These are phyloP conservation scores for Tremella mesenterica DNA, from an alignment of 768 basidiomycete species.

Conservation along the genomic window DNA sequence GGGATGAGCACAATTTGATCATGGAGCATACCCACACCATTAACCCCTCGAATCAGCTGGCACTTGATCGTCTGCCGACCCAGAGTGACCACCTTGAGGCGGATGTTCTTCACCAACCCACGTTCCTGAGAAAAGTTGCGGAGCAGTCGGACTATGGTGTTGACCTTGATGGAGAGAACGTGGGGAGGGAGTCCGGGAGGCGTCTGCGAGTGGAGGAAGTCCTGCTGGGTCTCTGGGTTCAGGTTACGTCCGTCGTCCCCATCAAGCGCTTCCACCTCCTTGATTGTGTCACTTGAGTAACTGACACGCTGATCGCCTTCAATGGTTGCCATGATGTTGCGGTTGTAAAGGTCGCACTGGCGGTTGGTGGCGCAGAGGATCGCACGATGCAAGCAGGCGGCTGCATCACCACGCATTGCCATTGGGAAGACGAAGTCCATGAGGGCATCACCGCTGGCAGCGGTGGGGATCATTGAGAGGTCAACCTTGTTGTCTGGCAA, in stretches of 20 bases:
- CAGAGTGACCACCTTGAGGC: neutral
- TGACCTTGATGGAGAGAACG: neutral
- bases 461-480: neutral
- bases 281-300: neutral
- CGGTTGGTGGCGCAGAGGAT: neutral
- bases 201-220: neutral
- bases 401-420: neutral
- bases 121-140: neutral
- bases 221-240: neutral
- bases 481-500: neutral
- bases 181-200: neutral
- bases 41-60: neutral
- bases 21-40: neutral
- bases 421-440: neutral
- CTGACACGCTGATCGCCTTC: neutral
- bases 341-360: neutral
- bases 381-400: neutral
- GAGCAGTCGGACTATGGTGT: neutral
- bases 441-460: neutral
- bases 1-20: neutral
- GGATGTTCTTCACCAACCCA: neutral
- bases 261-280: neutral
- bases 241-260: neutral
- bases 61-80: neutral
- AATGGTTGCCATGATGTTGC: neutral